Conservation (phyloP, 768 basidiomycete genomes). For the Tylopilus subfusipes region DNA sequence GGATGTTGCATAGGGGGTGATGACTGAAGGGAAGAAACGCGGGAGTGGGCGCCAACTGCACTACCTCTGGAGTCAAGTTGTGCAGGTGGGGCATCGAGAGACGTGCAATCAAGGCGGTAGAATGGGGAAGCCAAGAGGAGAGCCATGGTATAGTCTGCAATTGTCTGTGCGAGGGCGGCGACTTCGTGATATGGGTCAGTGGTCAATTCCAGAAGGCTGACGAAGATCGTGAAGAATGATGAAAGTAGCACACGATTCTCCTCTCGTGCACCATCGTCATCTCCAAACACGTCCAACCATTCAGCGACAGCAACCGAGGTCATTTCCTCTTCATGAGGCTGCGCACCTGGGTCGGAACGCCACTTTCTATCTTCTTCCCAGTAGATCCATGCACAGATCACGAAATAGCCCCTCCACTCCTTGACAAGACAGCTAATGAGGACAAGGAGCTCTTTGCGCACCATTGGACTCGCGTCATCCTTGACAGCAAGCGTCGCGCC, state of each 20-base stretch:
- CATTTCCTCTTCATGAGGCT: constrained; percentile 62
- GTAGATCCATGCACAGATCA: constrained; percentile 94
- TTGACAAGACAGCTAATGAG: constrained; percentile 90
- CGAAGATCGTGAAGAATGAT: constrained; percentile 93
- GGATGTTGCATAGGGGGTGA: constrained; percentile 44
- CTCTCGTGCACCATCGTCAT: constrained; percentile 62
- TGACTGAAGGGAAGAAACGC: constrained; percentile 49
- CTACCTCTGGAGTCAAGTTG: constrained; percentile 37
- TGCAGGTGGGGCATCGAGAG: constrained; percentile 49
- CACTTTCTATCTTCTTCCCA: constrained; percentile 86
- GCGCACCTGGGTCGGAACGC: constrained; percentile 36
- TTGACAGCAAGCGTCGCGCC: constrained; percentile 84
- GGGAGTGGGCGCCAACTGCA: constrained; percentile 34
- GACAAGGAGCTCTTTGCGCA: constrained; percentile 88
- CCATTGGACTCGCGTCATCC: constrained; percentile 95
- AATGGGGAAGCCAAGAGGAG: constrained; percentile 89
- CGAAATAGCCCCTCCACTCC: constrained; percentile 96
- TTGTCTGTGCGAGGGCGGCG: constrained; percentile 83
- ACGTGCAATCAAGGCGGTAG: constrained; percentile 63
- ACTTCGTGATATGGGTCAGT: constrained; percentile 94
- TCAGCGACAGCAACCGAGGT: constrained; percentile 68
- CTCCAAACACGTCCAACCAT: constrained; percentile 71
- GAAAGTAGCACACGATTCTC: constrained; percentile 82
- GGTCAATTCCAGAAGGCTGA: constrained; percentile 82
- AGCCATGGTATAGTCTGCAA: constrained; percentile 90